Conservation (phyloP, 371 early-diverging fungal genomes). For the Mortierella sp. region DNA sequence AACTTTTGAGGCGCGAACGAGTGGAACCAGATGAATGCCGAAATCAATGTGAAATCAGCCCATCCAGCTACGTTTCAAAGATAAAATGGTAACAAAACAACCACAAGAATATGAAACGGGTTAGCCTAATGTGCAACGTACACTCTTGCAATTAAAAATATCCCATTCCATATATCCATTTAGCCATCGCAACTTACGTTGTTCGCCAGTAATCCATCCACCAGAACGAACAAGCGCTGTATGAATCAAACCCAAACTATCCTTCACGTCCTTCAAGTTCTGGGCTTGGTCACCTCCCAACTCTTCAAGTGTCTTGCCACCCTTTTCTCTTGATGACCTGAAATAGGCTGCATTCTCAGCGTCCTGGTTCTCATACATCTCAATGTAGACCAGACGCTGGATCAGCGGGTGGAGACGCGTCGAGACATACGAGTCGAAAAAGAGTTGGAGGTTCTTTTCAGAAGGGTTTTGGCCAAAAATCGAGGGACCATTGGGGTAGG, state of each 20-base stretch:
- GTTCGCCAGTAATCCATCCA: constrained; percentile 21
- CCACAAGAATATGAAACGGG: neutral
- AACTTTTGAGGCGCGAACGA: constrained; percentile 33
- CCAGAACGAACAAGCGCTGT: constrained; percentile 5
- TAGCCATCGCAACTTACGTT: constrained; percentile 16
- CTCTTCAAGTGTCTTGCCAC: constrained; percentile 18
- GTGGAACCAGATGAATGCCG: constrained; percentile 36
- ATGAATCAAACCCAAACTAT: constrained; percentile 19
- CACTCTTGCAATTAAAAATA: neutral
- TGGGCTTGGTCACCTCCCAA: constrained; percentile 15
- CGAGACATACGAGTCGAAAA: constrained; percentile 34
- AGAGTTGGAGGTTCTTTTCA: constrained; percentile 29
- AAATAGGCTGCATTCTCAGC: constrained; percentile 30
- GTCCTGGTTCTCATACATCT: constrained; percentile 28
- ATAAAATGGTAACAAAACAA: neutral
- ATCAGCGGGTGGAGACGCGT: constrained; percentile 27
- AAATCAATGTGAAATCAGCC: constrained; percentile 30
- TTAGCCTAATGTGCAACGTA: neutral
- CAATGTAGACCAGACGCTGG: constrained; percentile 30
- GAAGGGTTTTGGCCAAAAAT: constrained; percentile 16
- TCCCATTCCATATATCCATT: neutral
- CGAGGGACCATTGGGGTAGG: constrained; percentile 27
- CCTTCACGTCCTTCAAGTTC: constrained; percentile 28
- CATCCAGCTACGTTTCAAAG: constrained; percentile 19
- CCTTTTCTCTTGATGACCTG: constrained; percentile 29